Conservation (phyloP, 164 flowering plant genomes). For the Chimonanthus praecox region DNA sequence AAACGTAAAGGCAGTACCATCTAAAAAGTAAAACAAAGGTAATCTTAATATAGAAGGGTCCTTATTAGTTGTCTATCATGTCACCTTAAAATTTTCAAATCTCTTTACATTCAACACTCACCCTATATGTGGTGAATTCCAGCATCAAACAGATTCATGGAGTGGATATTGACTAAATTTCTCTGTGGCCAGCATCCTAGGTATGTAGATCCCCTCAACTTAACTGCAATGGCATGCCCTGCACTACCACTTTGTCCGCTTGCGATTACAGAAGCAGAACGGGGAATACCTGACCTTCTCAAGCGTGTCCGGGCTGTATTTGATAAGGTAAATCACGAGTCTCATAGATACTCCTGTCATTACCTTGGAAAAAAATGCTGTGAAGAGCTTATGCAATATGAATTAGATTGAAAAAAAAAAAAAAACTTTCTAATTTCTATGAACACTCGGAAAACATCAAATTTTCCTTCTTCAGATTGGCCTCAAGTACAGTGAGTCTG, state of each 20-base stretch:
- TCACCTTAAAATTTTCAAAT: neutral
- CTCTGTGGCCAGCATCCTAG: slow-evolving; percentile 55
- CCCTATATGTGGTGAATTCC: neutral
- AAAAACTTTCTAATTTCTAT: neutral
- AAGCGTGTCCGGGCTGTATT: slow-evolving; percentile 85
- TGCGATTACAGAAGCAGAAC: slow-evolving; percentile 97
- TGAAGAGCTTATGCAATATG: neutral
- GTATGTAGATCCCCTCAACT: slow-evolving; percentile 83
- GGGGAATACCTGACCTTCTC: slow-evolving; percentile 85
- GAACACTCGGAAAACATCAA: neutral
- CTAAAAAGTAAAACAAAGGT: neutral
- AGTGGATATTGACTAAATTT: neutral
- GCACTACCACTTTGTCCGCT: slow-evolving; percentile 93
- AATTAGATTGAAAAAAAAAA: neutral
- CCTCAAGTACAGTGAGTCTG: slow-evolving; percentile 70
- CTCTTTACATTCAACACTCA: no score
- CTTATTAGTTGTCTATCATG: neutral
- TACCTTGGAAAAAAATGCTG: neutral
- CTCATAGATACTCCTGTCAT: neutral
- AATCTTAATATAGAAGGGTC: neutral
- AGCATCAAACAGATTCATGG: neutral
- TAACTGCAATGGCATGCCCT: slow-evolving; percentile 98
- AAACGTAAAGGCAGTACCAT: no score
- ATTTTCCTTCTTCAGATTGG: slow-evolving; percentile 59
- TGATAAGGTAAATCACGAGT: slow-evolving; percentile 56